phyloP scores from a whole-genome alignment of 2,329 filamentous ascomycete species.

The Fusarium sp. region DNA sequence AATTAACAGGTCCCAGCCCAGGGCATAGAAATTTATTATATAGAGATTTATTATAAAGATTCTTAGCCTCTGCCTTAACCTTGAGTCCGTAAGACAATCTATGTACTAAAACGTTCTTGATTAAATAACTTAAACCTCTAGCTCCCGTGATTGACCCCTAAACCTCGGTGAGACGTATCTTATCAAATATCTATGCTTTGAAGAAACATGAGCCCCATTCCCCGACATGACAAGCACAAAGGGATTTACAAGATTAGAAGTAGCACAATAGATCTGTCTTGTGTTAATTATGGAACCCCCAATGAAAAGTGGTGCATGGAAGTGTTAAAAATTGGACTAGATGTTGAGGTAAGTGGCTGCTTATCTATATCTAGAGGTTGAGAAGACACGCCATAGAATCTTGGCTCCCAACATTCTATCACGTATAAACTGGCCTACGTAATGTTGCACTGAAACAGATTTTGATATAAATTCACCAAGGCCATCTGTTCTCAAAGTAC shows the following conservation, averaged over 20 bases:
- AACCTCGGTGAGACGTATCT: fast-evolving
- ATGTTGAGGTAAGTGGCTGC: not conserved
- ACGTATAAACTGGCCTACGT: fast-evolving
- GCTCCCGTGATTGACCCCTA: fast-evolving
- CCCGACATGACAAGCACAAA: fast-evolving
- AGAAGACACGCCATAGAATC: fast-evolving
- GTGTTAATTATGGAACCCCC: no score
- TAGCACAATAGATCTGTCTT: not conserved
- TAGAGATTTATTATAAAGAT: no score
- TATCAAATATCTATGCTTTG: no score
- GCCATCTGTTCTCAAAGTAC: not conserved
- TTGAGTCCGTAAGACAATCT: fast-evolving
- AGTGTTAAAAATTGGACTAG: fast-evolving
- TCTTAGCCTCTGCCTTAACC: fast-evolving
- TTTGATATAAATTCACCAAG: not conserved
- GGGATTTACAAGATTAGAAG: no score
- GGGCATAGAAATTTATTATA: fast-evolving
- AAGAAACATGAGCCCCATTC: no score
- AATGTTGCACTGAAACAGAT: fast-evolving
- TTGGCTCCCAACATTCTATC: no score
- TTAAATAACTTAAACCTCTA: no score
- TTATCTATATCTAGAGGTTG: not conserved
- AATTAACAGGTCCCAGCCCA: fast-evolving
- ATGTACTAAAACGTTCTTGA: no score
- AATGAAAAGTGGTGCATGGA: no score